Percentiles rank a stretch among this genome's conserved stretches.
Evolutionary conservation across 169 alveolate genomes (phyloP).

Genomic region (Plasmodium malariae): DNA sequence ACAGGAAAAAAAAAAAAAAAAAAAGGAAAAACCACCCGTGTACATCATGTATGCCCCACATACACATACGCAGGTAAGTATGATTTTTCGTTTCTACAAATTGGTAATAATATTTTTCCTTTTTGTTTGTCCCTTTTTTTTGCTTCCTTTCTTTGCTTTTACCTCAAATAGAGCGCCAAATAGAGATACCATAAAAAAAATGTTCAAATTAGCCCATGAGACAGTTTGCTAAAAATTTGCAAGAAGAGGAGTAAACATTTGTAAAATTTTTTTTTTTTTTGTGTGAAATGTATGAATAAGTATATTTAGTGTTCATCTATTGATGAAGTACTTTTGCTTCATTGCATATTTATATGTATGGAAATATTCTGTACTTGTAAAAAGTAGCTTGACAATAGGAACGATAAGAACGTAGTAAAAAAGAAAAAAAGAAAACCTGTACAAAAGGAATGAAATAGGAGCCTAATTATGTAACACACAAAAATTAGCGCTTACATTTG

Average conservation of each 20-base stretch:
- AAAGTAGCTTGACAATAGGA: constrained; percentile 16
- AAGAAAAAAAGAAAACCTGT: constrained; percentile 56
- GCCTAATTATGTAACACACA: neutral
- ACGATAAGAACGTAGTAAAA: constrained; percentile 41
- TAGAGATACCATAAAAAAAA: constrained; percentile 21
- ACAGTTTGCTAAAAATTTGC: neutral
- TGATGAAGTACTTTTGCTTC: too few species aligned
- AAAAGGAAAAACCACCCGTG: too few species aligned
- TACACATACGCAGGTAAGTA: too few species aligned
- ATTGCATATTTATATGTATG: neutral
- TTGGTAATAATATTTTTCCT: too few species aligned
- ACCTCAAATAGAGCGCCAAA: constrained; percentile 68
- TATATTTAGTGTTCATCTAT: too few species aligned
- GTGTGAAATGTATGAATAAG: too few species aligned
- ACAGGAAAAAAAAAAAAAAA: neutral
- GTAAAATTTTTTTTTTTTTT: neutral
- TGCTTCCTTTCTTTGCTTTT: constrained; percentile 11
- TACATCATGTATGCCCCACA: too few species aligned
- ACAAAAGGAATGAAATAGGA: neutral
- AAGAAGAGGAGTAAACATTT: neutral
- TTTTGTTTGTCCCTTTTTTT: neutral
- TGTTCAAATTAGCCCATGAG: neutral
- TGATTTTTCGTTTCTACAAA: too few species aligned
- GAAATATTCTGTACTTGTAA: constrained; percentile 21
- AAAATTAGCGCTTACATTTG: neutral